Evolutionary conservation across 2,329 filamentous ascomycete genomes (phyloP).

Genomic region (Chalara sp.): DNA sequence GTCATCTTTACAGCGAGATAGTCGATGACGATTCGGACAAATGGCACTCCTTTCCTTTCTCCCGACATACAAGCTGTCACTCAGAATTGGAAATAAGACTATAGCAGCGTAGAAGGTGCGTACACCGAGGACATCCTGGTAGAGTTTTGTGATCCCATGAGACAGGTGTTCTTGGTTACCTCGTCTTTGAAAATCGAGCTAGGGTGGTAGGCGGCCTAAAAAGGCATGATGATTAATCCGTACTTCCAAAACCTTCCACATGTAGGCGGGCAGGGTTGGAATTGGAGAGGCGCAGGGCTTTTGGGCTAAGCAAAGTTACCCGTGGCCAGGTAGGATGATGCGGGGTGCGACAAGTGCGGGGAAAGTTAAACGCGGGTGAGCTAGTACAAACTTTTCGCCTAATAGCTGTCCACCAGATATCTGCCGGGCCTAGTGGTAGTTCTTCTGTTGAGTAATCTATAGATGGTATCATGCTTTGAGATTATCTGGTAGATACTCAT

Average conservation of each 20-base stretch:
- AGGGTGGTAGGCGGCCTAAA: background rate
- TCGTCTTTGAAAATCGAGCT: background rate
- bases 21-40: background rate
- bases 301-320: background rate
- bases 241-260: background rate
- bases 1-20: background rate
- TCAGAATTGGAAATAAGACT: background rate
- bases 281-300: background rate
- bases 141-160: too few relatives aligned
- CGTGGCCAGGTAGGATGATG: background rate
- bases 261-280: background rate
- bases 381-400: background rate
- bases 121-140: too few relatives aligned
- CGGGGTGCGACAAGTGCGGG: background rate
- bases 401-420: background rate
- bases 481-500: background rate
- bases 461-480: background rate
- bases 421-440: background rate
- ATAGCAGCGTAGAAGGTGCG: too few relatives aligned
- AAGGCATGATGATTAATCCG: background rate
- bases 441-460: background rate
- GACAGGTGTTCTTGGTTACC: too few relatives aligned
- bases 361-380: background rate
- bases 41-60: background rate
- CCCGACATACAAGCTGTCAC: background rate